These are phyloP conservation scores for Rhodotorula sp. DNA, from an alignment of 1,284 basidiomycete genomes.

Conservation along the genomic window DNA sequence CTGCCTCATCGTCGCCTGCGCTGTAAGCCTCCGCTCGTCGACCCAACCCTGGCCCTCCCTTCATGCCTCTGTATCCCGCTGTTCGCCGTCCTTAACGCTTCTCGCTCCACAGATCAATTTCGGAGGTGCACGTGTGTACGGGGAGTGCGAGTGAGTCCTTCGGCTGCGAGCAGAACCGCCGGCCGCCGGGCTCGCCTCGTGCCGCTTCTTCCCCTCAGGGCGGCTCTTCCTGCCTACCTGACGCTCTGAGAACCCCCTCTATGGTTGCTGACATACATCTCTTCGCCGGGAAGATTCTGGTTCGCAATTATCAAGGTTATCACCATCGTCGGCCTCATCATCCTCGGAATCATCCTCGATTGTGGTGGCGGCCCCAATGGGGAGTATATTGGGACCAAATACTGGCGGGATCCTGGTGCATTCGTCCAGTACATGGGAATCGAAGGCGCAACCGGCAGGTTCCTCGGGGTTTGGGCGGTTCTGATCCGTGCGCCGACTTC, in stretches of 20 bases:
- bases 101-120: conserved; percentile 62
- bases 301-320: conserved; percentile 59
- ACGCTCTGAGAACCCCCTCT: too few relatives aligned
- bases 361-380: conserved; percentile 51
- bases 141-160: conserved; percentile 48
- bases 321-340: conserved; percentile 61
- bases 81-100: too few relatives aligned
- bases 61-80: too few relatives aligned
- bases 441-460: conserved; percentile 52
- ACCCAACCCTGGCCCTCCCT: too few relatives aligned
- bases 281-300: conserved; percentile 51
- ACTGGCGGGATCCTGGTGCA: conserved; percentile 16
- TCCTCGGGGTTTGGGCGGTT: conserved; percentile 44
- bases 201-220: background rate
- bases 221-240: too few relatives aligned
- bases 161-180: background rate
- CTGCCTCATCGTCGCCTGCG: conserved; percentile 67
- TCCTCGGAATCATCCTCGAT: conserved; percentile 59
- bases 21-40: conserved; percentile 14
- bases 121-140: conserved; percentile 58
- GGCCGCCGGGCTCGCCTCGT: background rate
- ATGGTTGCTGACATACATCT: too few relatives aligned
- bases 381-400: conserved; percentile 20
- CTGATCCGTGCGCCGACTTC: too few relatives aligned
- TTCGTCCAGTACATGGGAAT: conserved; percentile 40